Evolutionary conservation across 1,284 basidiomycete species (phyloP), one percentile per base, ranked within the genome.

Genomic region (Irpex sp.): DNA sequence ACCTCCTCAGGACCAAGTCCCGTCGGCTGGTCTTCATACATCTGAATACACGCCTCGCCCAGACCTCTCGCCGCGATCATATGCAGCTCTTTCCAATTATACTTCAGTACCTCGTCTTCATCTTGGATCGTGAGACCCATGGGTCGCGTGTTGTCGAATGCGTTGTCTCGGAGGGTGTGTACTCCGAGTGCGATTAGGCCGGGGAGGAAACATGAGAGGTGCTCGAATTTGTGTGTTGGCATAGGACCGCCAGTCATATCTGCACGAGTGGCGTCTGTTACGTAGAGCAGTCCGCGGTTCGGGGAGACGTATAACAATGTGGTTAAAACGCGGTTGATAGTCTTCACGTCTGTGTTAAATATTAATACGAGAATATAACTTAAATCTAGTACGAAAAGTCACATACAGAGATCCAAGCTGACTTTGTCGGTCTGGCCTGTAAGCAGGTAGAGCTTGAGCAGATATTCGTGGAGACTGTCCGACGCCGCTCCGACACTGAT

Each of bases 391-490:
- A 13, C 1, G 57, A 26, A 56, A 48, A 19, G 3, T 2, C 4
- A 68, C 87, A 49, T 75, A 91, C 89, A 92, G 77, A 89, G 80
- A 68, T 88, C 82, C 4, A 86, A 76, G 65, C 83, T 83, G 21
- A 77, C 77, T 66, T 77, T 80, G 70, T 91, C 89, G 2, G 81
- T 81, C 67, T 82, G 80, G 13, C 80, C 82, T 2, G 86, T 87
- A 13, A 91, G 78, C 7, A 91, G 75, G 73, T 85, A 89, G 65
- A 89, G 85, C 68, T 92, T 92, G 55, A 92, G 79, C n/a, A 89
- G 79, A 69, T 92, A 92, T 72, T 92, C 90, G 65, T 92, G 87
- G 1, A 83, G 83, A 70, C 89, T 91, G 67, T 92, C 89, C 1
- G 66, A 64, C 21, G 66, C 65, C 7, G 63, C 66, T 37, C 66